Percentiles rank a stretch among this genome's conserved stretches.
phyloP scores from a whole-genome alignment of 1,139 yeast species.

The Magnusiomyces magnusii region DNA sequence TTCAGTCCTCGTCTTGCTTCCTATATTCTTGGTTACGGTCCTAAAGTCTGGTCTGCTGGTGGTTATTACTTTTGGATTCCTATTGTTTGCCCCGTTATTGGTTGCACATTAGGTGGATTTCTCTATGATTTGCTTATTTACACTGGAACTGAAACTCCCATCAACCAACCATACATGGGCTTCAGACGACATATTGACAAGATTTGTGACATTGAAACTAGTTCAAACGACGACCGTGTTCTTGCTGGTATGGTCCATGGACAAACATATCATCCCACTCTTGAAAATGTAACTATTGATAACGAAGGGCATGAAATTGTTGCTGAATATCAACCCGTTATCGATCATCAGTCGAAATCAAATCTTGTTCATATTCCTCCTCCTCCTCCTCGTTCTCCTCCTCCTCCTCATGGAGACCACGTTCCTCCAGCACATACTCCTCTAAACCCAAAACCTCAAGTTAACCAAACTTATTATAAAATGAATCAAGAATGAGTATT shows the following conservation, averaged over 20 bases:
- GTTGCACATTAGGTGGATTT: slow-evolving; percentile 40
- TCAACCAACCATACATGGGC: slow-evolving; percentile 37
- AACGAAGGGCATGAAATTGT: slow-evolving; percentile 5
- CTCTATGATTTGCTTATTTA: slow-evolving; percentile 42
- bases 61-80: slow-evolving; percentile 47
- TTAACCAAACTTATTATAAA: too few relatives aligned
- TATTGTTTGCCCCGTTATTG: slow-evolving; percentile 40
- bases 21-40: slow-evolving; percentile 40
- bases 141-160: slow-evolving; percentile 44
- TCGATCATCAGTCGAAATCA: not conserved
- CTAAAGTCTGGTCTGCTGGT: slow-evolving; percentile 36
- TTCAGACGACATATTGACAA: slow-evolving; percentile 1
- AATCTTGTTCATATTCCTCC: not conserved
- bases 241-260: slow-evolving; percentile 16
- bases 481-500: too few relatives aligned
- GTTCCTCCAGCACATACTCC: too few relatives aligned
- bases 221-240: slow-evolving; percentile 12
- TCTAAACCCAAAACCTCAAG: too few relatives aligned
- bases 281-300: slow-evolving; percentile 6
- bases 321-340: slow-evolving; percentile 9
- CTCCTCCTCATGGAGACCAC: too few relatives aligned
- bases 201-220: not conserved
- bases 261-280: slow-evolving; percentile 12
- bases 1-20: slow-evolving; percentile 46
- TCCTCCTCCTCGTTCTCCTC: too few relatives aligned